Evolutionary conservation across 352 stramenopile genomes (phyloP).

Genomic region (Thalassiosira ordinaria): DNA sequence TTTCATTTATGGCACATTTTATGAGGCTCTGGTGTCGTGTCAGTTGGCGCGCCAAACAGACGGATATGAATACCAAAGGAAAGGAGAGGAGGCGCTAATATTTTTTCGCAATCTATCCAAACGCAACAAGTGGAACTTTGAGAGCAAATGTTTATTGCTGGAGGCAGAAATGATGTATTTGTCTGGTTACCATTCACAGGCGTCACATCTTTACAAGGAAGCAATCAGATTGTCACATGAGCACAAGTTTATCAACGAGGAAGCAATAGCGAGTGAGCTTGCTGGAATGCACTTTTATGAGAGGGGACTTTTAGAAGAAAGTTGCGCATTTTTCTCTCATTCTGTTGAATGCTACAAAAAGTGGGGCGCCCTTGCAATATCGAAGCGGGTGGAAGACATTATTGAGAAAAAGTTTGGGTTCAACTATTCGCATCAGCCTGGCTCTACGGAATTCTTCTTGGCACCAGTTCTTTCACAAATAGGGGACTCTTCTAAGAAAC

Average conservation of each 20-base stretch:
- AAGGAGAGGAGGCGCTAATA: neutral
- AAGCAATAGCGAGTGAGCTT: neutral
- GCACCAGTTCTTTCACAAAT: neutral
- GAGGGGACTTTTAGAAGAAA: neutral
- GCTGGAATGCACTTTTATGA: slow-evolving; percentile 2
- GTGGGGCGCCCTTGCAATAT: slow-evolving; percentile 24
- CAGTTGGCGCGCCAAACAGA: neutral
- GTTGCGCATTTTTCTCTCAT: slow-evolving; percentile 10
- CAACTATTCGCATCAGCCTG: neutral
- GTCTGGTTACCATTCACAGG: slow-evolving; percentile 19
- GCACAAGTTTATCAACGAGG: slow-evolving; percentile 14
- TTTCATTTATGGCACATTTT: neutral
- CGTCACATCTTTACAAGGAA: slow-evolving; percentile 23
- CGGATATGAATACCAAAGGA: neutral
- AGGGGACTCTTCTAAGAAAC: neutral
- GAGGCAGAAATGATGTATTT: slow-evolving; percentile 36
- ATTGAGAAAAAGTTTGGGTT: slow-evolving; percentile 6
- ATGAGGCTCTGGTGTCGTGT: neutral
- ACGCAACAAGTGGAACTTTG: neutral
- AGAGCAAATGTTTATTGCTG: slow-evolving; percentile 18
- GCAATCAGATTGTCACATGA: slow-evolving; percentile 20
- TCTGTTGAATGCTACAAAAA: slow-evolving; percentile 26
- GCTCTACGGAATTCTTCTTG: neutral
- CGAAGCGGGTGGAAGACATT: slow-evolving; percentile 12
- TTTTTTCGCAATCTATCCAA: neutral